These are phyloP conservation scores for Crucibulum laeve DNA, from an alignment of 768 basidiomycete genomes.

Conservation along the genomic window DNA sequence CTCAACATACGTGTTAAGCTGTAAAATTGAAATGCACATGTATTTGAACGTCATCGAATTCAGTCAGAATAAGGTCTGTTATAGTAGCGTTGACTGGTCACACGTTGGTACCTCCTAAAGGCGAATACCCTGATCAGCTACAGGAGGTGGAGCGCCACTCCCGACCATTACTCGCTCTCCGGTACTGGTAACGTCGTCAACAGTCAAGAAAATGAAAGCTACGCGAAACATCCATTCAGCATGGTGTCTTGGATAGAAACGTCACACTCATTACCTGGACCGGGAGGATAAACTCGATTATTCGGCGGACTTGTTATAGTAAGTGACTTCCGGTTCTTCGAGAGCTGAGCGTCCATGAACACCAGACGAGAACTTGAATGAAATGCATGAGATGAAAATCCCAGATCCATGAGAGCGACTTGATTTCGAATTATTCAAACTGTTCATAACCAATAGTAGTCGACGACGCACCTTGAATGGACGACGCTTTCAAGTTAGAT, in stretches of 20 bases:
- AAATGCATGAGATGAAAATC: conserved; percentile 37
- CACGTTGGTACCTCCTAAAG: too few relatives aligned
- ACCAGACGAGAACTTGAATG: conserved; percentile 35
- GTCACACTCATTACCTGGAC: conserved; percentile 22
- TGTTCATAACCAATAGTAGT: background rate
- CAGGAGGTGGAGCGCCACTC: conserved; percentile 30
- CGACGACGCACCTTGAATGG: conserved; percentile 23
- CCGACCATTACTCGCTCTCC: conserved; percentile 33
- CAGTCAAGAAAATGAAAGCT: conserved; percentile 23
- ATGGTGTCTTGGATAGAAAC: conserved; percentile 6
- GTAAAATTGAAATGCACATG: too few relatives aligned
- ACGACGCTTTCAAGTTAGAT: conserved; percentile 15
- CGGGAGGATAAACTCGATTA: conserved; percentile 33
- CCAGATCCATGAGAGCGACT: conserved; percentile 37
- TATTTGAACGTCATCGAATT: too few relatives aligned
- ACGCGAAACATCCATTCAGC: background rate
- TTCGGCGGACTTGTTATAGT: conserved; percentile 29
- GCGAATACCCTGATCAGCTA: conserved; percentile 21
- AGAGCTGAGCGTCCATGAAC: conserved; percentile 28
- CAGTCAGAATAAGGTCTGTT: too few relatives aligned
- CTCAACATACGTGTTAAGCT: too few relatives aligned
- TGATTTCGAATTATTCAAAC: too few relatives aligned
- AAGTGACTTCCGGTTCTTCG: conserved; percentile 24
- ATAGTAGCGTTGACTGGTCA: too few relatives aligned
- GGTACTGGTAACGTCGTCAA: conserved; percentile 28